Base-by-base conservation (phyloP, 257 asterid species). In the Nemophila menziesii region DNA sequence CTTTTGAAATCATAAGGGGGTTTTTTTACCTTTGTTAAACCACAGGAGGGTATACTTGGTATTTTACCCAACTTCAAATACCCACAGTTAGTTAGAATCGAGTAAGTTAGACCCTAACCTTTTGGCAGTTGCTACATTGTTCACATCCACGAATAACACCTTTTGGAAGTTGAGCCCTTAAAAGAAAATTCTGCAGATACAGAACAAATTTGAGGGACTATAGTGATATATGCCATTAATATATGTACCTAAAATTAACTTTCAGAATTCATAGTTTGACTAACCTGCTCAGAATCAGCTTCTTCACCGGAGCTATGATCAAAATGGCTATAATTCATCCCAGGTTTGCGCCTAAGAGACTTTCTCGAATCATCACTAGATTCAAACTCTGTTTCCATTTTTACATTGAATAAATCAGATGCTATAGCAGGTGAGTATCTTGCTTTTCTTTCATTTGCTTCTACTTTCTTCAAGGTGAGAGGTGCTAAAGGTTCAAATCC, bases 131-230 rank as follows among this genome's bases (percentile, higher is more conserved):
- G 60, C 54, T 64, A 67, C 92, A 82, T 33, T 46, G 54, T 73
- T 78, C 81, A 62, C 94, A 82, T 41, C 94, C 94, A 48, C 92
- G 87, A 58, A 70, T 47, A 60, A 78, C 77, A 55, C 94, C 94
- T 69, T 71, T 78, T 2, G 92, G 87, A 39, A 82, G 92, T 48
- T 44, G 64, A 24, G 40, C 48, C 59, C 62, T 58, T 29, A 24
- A 41, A 58, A 47, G 38, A 18, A 33, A 20, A 21, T 45, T 52
- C 92, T 77, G 77, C 38, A 61, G 40, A 44, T 33, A 33, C 43
- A 20, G 12, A 18, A 41, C 13, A 41, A 6, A 8, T 5, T 18
- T 41, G 20, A 20, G n/a, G 12, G 14, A 39, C 20, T 22, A 23
- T 8, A 6, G 12, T 0, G 22, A 40, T 41, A 21, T 9, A 41